A percentile compares a stretch with the other conserved stretches of the same genome.
Evolutionary conservation across 768 basidiomycete species (phyloP).

Genomic region (Baorangia bicolor): DNA sequence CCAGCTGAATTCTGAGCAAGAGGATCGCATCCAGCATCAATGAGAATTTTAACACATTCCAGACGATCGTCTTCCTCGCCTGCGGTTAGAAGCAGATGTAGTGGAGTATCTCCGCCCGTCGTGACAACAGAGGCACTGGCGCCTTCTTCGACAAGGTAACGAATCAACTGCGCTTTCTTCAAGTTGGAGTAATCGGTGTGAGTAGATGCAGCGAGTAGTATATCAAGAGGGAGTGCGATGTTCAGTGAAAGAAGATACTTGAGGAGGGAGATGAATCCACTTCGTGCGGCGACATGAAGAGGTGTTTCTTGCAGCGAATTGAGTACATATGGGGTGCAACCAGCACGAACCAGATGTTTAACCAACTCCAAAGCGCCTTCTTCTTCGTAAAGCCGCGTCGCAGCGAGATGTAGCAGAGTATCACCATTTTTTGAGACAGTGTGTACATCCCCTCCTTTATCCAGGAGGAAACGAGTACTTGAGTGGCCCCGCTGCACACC

Average conservation of each 20-base stretch:
- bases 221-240: not conserved
- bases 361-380: not conserved
- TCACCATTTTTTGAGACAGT: not conserved
- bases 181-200: no score
- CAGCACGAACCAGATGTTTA: not conserved
- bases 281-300: not conserved
- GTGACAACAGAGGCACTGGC: not conserved
- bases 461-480: not conserved
- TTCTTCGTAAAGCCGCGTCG: not conserved
- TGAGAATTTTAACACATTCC: not conserved
- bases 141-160: not conserved
- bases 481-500: not conserved
- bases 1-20: not conserved
- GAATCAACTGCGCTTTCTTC: not conserved
- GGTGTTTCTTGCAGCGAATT: not conserved
- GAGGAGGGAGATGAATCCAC: not conserved
- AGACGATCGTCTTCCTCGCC: no score
- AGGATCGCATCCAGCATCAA: constrained; percentile 1
- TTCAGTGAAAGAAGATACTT: not conserved
- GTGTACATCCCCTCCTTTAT: not conserved
- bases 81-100: not conserved
- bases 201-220: not conserved
- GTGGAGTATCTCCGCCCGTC: not conserved
- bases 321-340: not conserved
- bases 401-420: not conserved